Base-by-base conservation (phyloP, 106 monocot genomes). In the Dactylorhiza incarnata region DNA sequence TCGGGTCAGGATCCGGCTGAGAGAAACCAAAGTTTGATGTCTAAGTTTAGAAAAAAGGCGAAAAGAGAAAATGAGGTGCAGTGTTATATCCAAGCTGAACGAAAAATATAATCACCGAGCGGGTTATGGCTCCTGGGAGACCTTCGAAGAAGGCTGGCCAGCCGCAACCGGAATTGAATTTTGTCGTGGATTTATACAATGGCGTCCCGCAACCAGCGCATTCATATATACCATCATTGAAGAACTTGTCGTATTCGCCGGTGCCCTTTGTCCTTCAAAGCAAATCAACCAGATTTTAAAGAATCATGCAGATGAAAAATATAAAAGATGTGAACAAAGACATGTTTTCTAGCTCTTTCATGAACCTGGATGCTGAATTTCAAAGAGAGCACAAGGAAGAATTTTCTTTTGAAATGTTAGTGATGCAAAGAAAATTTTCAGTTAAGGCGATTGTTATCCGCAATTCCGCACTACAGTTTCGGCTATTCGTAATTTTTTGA, bases 101-200 rank as follows among this genome's bases (percentile, higher is more conserved):
- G 9, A 71, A 16, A 51, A 48, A 19, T 16, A 45, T 53, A 70
- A 9, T 45, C 20, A 94, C 91, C 74, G 91, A 84, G 11, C 87
- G 76, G 19, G 52, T 92, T 66, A 95, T 95, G 24, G 95, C 89
- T 23, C 95, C 92, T 55, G 95, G 95, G 25, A 95, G 75, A 5
- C 95, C 95, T 46, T 95, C 89, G n/a, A 62, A 95, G 79, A 95
- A 95, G 10, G 92, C 95, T 23, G 95, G 92, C 95, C 95, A 95
- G 3, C 94, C 90, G 61, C 90, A 94, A 19, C 94, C 94, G 19
- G 94, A 90, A 59, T 94, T 74, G 69, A 95, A 95, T 73, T 95
- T 95, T 15, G 89, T 88, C 24, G 79, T 83, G 1, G 95, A 95
- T 74, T 89, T 89, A 78, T 95, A 92, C 1, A 95, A 75, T 1